Conservation (phyloP, 2,329 filamentous ascomycete genomes). For the Biscogniauxia marginata region DNA sequence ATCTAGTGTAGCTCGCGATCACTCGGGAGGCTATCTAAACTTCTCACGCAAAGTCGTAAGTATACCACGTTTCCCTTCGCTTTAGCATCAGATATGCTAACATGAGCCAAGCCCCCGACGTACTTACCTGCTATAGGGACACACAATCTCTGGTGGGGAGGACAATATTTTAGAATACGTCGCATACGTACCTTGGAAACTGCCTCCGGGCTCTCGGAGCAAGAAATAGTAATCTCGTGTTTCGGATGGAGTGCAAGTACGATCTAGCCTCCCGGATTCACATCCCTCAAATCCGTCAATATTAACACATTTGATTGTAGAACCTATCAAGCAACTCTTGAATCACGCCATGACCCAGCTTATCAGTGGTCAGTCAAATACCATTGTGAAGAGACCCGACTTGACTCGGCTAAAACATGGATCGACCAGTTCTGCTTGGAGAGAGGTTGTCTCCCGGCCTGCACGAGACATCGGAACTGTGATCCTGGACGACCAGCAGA, state of each 20-base stretch:
- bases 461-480: conserved; percentile 73
- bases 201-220: too few species aligned
- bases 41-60: conserved; percentile 53
- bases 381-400: conserved; percentile 55
- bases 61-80: conserved; percentile 1
- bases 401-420: conserved; percentile 41
- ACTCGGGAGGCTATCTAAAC: conserved; percentile 49
- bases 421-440: conserved; percentile 50
- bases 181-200: conserved; percentile 40
- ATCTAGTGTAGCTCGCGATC: conserved; percentile 30
- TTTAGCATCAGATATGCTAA: conserved; percentile 1
- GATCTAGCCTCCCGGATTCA: background rate
- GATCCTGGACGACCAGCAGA: conserved; percentile 66
- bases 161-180: conserved; percentile 49
- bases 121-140: conserved; percentile 54
- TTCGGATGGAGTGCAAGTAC: conserved; percentile 47
- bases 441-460: conserved; percentile 59
- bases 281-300: background rate
- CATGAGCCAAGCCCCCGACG: conserved; percentile 40
- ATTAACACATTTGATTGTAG: conserved; percentile 17
- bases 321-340: conserved; percentile 57
- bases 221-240: conserved; percentile 54
- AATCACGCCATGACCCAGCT: too few species aligned
- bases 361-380: conserved; percentile 54
- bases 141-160: conserved; percentile 54